Base-by-base conservation (phyloP, 139 green algal species). In the Chlorella ohadii region DNA sequence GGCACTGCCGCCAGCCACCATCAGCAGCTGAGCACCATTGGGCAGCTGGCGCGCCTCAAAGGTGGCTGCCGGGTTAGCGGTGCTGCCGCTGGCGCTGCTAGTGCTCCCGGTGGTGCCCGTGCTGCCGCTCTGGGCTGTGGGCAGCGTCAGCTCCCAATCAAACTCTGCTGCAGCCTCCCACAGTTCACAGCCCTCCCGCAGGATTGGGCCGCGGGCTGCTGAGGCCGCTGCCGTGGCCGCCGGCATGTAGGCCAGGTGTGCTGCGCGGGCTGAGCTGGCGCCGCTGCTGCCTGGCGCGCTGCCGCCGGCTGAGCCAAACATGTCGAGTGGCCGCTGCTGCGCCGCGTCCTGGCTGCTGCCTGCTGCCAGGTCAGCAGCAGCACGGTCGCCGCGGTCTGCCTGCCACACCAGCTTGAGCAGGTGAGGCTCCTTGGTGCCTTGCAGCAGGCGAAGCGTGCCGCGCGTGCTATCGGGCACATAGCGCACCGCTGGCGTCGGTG, bases 401-500 rank as follows among this genome's bases (percentile, higher is more conserved):
- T 27, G 63, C 78, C 78, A 83, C 39, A 74, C 78, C 39, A 83
- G 78, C 63, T 63, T 75, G 17, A 83, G 78, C 78, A 55, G 39
- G 55, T 73, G 11, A 0, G 63, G 78, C 63, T 83, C 78, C 28
- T 83, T 83, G 38, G n/a, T 61, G 63, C 20, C 80, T n/a, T 85
- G 80, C 80, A 85, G 70, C 68, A 85, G 36, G 55, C 80, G 80
- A 51, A 85, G 80, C 68, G 56, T 79, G 70, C 80, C 80, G 1
- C 80, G 70, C 3, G 56, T 55, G 1, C 4, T 13, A 56, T 85
- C 80, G 0, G 80, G 80, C 22, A 33, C 33, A 31, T 56, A 75
- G 34, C 67, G 55, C 44, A 78, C 34, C 4, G 67, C 20, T 7
- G 65, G 27, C 22, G 19, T 5, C 41, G 63, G 19, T 11, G 56